Base-by-base conservation (phyloP, 2,329 filamentous ascomycete genomes). In the Curvularia sp. region DNA sequence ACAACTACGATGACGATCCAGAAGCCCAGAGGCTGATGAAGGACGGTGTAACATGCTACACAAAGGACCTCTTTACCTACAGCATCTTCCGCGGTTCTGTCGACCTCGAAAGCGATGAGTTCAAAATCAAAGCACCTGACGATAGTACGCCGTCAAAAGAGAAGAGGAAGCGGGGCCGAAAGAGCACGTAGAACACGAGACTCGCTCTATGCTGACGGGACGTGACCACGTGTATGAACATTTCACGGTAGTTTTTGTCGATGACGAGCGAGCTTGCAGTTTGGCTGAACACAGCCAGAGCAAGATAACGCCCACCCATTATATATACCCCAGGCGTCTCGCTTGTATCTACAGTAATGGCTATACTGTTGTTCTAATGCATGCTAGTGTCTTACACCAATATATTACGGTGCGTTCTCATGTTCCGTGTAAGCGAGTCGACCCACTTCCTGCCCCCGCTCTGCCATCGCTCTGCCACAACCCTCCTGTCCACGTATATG, bases 41-140 rank as follows among this genome's bases (percentile, higher is more conserved):
- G 12, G 63, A 72, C 0, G 76, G 75, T 0, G 59, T 69, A n/a
- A 65, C 51, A 5, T 75, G 78, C 46, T 82, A 77, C 49, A 71
- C 70, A n/a, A 81, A 77, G 61, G 78, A 81, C 35, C 65, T 83
- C 2, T 62, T 84, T 12, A 72, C 77, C 0, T 70, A 76, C 41
- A 78, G 78, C 53, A 78, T 82, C 42, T 65, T 83, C 20, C 72
- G 77, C n/a, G 81, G 80, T 1, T 55, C 63, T 2, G 51, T 83
- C 2, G 75, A 81, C 38, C 63, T 78, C 0, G 68, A 78, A 0
- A 74, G 68, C 53, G 69, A 78, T 1, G 79, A 81, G 47, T 79
- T 80, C 65, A 70, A 62, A 51, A 68, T 74, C n/a, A 50, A 55
- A 38, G 39, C 18, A 10, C 9, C 49, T 18, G 52, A n/a, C 12